Conservation (phyloP, 768 basidiomycete species). For the Mycena olivaceomarginata region DNA sequence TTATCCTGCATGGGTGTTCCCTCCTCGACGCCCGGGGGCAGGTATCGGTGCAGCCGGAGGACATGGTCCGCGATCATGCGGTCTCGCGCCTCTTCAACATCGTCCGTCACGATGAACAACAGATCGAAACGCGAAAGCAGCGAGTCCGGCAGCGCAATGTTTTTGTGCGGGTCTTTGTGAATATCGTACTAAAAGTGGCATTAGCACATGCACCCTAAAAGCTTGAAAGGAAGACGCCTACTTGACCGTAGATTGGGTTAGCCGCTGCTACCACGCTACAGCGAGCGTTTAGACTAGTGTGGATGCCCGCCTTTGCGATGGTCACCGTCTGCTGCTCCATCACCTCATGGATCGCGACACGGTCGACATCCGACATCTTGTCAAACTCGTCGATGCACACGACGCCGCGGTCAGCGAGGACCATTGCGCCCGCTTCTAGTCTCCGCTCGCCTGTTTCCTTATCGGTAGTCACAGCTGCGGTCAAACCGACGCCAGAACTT, state of each 20-base stretch:
- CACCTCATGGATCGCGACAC: constrained; percentile 99
- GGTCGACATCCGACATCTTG: constrained; percentile 99
- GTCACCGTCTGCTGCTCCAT: constrained; percentile 99
- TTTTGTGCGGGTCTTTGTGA: constrained; percentile 99
- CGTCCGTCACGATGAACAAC: constrained; percentile 98
- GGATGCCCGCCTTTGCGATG: constrained; percentile 99
- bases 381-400: constrained; percentile 99
- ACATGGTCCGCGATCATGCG: constrained; percentile 98
- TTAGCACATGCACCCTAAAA: constrained; percentile 21
- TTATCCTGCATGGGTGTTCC: constrained; percentile 94
- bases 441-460: constrained; percentile 98
- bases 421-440: constrained; percentile 99
- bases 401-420: constrained; percentile 98
- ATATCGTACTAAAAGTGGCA: constrained; percentile 85
- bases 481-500: constrained; percentile 98
- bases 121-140: constrained; percentile 99
- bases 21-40: constrained; percentile 97
- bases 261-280: constrained; percentile 99
- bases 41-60: constrained; percentile 96
- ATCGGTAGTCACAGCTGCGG: constrained; percentile 98
- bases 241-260: constrained; percentile 99
- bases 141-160: constrained; percentile 98
- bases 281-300: constrained; percentile 97
- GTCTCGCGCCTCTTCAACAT: constrained; percentile 96
- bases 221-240: constrained; percentile 56